phyloP scores from a whole-genome alignment of 228 moss, liverwort and hornwort genomes.

The Sphagnum fallax region DNA sequence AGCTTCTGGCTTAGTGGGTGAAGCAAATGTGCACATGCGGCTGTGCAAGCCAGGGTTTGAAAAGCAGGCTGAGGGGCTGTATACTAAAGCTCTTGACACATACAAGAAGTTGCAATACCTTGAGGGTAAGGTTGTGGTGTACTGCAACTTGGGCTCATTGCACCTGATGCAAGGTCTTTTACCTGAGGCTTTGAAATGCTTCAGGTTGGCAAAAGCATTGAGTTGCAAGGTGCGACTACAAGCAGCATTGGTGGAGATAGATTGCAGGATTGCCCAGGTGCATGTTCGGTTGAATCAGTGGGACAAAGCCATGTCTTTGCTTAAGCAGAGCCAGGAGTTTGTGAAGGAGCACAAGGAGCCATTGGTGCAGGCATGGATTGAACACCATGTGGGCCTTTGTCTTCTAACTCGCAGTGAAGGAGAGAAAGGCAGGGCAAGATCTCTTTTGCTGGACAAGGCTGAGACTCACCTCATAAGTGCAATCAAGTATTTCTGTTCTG shows the following conservation, averaged over 20 bases:
- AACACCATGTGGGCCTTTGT: constrained; percentile 1
- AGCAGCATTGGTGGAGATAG: background rate
- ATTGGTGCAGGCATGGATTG: background rate
- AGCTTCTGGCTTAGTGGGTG: constrained; percentile 2
- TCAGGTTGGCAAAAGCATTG: background rate
- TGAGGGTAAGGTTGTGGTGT: background rate
- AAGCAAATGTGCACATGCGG: constrained; percentile 1
- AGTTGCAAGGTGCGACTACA: background rate
- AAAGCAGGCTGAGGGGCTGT: background rate
- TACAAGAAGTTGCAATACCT: background rate
- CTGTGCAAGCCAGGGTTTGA: background rate
- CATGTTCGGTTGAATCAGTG: background rate
- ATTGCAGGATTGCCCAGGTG: constrained; percentile 3
- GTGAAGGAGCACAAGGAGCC: background rate
- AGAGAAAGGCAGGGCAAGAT: background rate
- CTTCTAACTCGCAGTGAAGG: constrained; percentile 1
- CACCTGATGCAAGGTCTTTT: background rate
- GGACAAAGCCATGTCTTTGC: background rate
- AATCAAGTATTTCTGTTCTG: background rate
- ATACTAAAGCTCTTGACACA: background rate
- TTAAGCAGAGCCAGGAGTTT: background rate
- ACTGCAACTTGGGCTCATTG: constrained; percentile 1
- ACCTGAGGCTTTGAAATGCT: background rate
- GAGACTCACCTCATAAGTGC: background rate
- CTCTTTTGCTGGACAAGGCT: background rate